Base-by-base conservation (phyloP, 202 grass and related monocot species). In the Setaria italica region DNA sequence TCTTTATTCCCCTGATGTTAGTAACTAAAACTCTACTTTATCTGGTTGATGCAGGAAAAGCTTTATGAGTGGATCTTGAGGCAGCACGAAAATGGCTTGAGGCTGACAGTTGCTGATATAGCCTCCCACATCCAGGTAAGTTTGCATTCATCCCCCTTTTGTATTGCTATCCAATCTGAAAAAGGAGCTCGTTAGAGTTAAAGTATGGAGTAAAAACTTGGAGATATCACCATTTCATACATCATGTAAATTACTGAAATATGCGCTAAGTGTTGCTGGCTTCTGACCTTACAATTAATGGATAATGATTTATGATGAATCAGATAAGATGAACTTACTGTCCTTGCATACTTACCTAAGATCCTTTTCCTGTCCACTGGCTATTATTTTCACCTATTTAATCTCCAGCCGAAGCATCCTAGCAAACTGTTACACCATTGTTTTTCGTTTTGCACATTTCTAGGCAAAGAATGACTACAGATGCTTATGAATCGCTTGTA, bases 31-130 rank as follows among this genome's bases (percentile, higher is more conserved):
- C 16, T 34, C 48, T 11, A n/a, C 11, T 41, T 84, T 10, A 7
- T 77, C 32, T 70, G 17, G 20, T 17, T 74, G 66, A 76, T 86
- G 43, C 83, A 91, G 88, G 88, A 89, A 77, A 93, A 91, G 53
- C 83, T 93, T 32, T 93, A 93, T 34, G 88, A 91, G 68, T 93
- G 91, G 88, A 91, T 93, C 42, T 88, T 89, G 58, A 88, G 86
- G 68, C 86, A 89, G 79, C 91, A 93, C 11, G 91, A 93, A 67
- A 85, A 86, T 60, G 91, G 88, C 5, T 88, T 82, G 80, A 90
- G 85, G 65, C 68, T 93, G 58, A 90, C 88, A 57, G 80, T 90
- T 67, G 86, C 49, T 74, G 88, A 93, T 68, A 72, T 91, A 69
- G 82, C 89, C 41, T 80, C 88, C 8, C 83, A 89, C 47, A 90